Base-by-base conservation (phyloP, 331 rosid genomes). In the Arachis monticola region DNA sequence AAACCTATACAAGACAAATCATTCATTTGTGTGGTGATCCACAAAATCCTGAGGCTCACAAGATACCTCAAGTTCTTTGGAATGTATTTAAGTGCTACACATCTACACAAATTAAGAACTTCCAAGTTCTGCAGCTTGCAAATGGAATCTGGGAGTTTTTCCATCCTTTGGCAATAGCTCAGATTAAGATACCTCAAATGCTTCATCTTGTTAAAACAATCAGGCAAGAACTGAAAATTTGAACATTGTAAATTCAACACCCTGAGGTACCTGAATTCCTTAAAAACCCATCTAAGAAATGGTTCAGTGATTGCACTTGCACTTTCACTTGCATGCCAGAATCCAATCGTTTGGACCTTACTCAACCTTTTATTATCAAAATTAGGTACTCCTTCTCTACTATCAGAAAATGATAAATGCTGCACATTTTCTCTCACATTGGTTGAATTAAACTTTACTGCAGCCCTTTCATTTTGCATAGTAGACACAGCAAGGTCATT, bases 101-200 rank as follows among this genome's bases (percentile, higher is more conserved):
- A 82, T 31, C 30, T n/a, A 7, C 17, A 3, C 12, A 85, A 60
- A 56, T 6, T 4, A 35, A 85, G 59, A 31, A 64, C 17, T 46
- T 81, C 82, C 53, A 82, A 59, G 68, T 44, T 67, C 6, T 65
- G 80, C 48, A 85, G 72, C 69, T 14, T 68, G 66, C 84, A 78
- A 48, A 85, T 75, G 50, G 84, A 82, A 41, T 72, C 8, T 1
- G 82, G 82, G 9, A 85, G 81, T 42, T 10, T 64, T 55, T 59
- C 56, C 60, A 85, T 55, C 17, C 1, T 67, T 0, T 72, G 79
- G 30, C 42, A 5, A 67, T 76, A 76, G 17, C 68, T 31, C 10
- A 85, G 56, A 64, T 79, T 40, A 11, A 85, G 82, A 63, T 56
- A 79, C 60, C 84, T 82, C 81, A 85, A 69, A 71, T 78, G 82